Conservation (phyloP, 176 grass and related monocot species). For the Puya raimondii region DNA sequence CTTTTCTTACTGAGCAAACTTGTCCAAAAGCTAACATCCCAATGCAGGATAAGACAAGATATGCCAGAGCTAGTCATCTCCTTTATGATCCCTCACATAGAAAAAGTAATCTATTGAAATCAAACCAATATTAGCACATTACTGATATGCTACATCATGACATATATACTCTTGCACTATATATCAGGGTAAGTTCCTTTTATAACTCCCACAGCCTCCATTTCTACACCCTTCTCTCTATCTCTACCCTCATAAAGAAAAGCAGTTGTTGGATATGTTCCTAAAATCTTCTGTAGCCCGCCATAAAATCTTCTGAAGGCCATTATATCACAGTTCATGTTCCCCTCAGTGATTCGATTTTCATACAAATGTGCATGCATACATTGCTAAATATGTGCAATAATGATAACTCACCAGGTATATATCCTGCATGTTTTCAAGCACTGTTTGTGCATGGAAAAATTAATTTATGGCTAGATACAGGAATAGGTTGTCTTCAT, state of each 20-base stretch:
- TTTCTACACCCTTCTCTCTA: not conserved
- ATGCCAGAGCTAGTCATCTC: not conserved
- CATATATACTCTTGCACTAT: not conserved
- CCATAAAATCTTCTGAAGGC: conserved; percentile 5
- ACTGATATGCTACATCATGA: not conserved
- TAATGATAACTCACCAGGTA: not conserved
- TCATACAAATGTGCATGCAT: not conserved
- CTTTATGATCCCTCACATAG: conserved; percentile 2
- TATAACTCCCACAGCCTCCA: not conserved
- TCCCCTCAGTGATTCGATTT: too few species aligned
- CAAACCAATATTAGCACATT: not conserved
- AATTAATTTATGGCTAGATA: not conserved
- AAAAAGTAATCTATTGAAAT: not conserved
- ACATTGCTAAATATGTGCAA: not conserved
- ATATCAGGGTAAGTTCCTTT: not conserved
- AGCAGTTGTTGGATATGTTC: conserved; percentile 8
- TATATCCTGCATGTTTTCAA: not conserved
- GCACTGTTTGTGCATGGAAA: not conserved
- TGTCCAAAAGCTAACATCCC: not conserved
- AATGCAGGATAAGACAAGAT: conserved; percentile 3
- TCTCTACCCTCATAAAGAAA: not conserved
- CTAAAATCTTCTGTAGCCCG: conserved; percentile 5
- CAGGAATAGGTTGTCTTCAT: not conserved
- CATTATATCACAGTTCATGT: conserved; percentile 5
- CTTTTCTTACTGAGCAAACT: not conserved